These are phyloP conservation scores for Rhodotorula kratochvilovae DNA, from an alignment of 768 basidiomycete genomes.

Conservation along the genomic window DNA sequence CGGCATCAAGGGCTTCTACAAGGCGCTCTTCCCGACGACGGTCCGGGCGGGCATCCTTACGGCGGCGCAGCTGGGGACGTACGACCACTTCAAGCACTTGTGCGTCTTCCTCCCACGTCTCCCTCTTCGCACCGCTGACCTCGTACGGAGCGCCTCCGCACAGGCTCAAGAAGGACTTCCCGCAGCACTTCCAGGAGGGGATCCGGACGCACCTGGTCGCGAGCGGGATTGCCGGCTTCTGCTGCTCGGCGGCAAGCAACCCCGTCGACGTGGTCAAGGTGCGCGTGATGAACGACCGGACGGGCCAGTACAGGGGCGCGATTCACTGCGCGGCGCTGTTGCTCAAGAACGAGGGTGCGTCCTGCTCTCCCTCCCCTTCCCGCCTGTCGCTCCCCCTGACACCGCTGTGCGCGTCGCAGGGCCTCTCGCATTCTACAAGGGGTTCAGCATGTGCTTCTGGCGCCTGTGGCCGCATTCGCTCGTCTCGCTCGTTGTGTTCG, in stretches of 20 bases:
- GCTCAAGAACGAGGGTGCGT: conserved; percentile 39
- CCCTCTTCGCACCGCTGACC: not conserved
- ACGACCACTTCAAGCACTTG: conserved; percentile 41
- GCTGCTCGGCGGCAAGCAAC: conserved; percentile 37
- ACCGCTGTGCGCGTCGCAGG: too few relatives aligned
- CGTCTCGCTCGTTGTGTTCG: conserved; percentile 29
- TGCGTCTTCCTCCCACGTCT: not conserved
- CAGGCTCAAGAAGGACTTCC: conserved; percentile 38
- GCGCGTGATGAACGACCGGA: conserved; percentile 43
- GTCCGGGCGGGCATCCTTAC: conserved; percentile 43
- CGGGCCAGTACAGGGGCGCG: conserved; percentile 30
- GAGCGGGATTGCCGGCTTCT: conserved; percentile 41
- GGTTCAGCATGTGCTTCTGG: conserved; percentile 37
- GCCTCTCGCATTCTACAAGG: conserved; percentile 34
- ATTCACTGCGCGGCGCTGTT: conserved; percentile 34
- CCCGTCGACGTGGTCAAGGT: conserved; percentile 38
- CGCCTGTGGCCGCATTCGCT: conserved; percentile 35
- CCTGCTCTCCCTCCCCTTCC: not conserved
- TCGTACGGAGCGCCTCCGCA: too few relatives aligned
- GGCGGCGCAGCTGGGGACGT: conserved; percentile 36
- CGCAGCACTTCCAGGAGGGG: conserved; percentile 36
- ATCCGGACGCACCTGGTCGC: conserved; percentile 40
- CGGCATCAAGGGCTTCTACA: conserved; percentile 38
- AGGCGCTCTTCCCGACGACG: conserved; percentile 39
- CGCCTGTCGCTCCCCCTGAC: too few relatives aligned